Evolutionary conservation across 2,329 filamentous ascomycete genomes (phyloP).

Genomic region (Rhexocercosporidium sp.): DNA sequence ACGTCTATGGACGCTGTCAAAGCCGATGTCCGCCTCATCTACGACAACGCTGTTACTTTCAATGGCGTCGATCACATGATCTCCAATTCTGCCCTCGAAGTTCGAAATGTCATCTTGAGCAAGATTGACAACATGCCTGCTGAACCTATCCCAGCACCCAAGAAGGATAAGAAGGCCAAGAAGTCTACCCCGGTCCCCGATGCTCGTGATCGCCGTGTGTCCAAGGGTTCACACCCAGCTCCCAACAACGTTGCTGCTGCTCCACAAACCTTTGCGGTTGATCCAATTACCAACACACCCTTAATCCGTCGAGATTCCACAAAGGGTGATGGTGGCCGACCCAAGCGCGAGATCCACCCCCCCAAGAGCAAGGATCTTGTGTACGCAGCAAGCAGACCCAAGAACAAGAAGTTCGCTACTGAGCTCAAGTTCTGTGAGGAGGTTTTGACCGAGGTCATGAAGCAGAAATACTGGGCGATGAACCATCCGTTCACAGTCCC

Average conservation of each 20-base stretch:
- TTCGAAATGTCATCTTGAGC: constrained; percentile 64
- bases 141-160: constrained; percentile 58
- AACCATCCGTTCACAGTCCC: constrained; percentile 80
- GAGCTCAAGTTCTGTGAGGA: constrained; percentile 91
- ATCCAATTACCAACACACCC: constrained; percentile 73
- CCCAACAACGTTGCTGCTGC: constrained; percentile 45
- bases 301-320: constrained; percentile 86
- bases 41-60: constrained; percentile 79
- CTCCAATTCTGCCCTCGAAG: constrained; percentile 59
- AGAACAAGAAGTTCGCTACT: constrained; percentile 86
- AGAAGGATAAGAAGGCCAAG: constrained; percentile 66
- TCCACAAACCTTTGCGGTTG: constrained; percentile 72
- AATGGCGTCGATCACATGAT: constrained; percentile 82
- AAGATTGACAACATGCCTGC: constrained; percentile 54
- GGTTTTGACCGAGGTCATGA: constrained; percentile 77
- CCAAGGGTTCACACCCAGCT: constrained; percentile 40
- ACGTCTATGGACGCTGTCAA: constrained; percentile 72
- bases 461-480: constrained; percentile 69
- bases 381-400: constrained; percentile 81
- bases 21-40: constrained; percentile 76
- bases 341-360: constrained; percentile 92
- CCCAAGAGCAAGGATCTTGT: constrained; percentile 91
- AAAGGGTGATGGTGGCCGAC: constrained; percentile 75
- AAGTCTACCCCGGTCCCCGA: constrained; percentile 47
- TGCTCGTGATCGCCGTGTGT: constrained; percentile 47